A percentile compares a stretch with the other conserved stretches of the same genome.
phyloP scores from a whole-genome alignment of 805 yeast genomes.

The Ogataea wickerhamii region DNA sequence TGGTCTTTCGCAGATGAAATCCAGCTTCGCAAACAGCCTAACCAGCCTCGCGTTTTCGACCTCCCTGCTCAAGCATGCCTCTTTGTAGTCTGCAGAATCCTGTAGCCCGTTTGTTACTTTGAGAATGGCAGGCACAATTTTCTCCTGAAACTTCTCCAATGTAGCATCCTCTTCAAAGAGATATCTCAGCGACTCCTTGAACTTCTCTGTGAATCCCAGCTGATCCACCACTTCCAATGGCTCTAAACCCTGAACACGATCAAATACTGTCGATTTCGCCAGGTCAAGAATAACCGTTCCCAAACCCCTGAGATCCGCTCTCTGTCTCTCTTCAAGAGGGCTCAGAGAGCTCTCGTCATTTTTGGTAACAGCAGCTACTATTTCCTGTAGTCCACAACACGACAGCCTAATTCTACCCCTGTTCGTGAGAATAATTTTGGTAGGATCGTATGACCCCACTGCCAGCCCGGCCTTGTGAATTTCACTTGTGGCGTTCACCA shows the following conservation, averaged over 20 bases:
- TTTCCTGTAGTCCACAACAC: constrained; percentile 68
- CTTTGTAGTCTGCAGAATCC: constrained; percentile 53
- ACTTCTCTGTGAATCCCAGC: constrained; percentile 40
- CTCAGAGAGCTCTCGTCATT: constrained; percentile 32
- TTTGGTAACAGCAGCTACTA: constrained; percentile 38
- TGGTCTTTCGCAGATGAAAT: constrained; percentile 72
- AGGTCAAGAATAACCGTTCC: constrained; percentile 61
- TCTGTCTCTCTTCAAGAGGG: constrained; percentile 14
- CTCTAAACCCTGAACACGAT: constrained; percentile 16
- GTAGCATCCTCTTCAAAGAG: constrained; percentile 28
- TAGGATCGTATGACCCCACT: constrained; percentile 58
- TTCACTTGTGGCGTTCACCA: constrained; percentile 62
- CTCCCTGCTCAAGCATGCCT: constrained; percentile 62
- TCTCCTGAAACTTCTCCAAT: constrained; percentile 33
- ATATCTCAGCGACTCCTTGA: constrained; percentile 43
- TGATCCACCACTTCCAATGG: constrained; percentile 25
- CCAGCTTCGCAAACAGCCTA: constrained; percentile 75
- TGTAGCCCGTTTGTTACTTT: constrained; percentile 47
- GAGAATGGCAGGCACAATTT: constrained; percentile 45
- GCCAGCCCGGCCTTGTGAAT: constrained; percentile 65
- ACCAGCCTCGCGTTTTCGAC: constrained; percentile 86
- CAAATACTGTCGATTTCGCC: constrained; percentile 35
- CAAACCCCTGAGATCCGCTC: constrained; percentile 53
- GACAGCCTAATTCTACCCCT: constrained; percentile 68
- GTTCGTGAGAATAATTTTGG: constrained; percentile 70